Base-by-base conservation (phyloP, 352 stramenopile species). In the Hyaloperonospora arabidopsidis region DNA sequence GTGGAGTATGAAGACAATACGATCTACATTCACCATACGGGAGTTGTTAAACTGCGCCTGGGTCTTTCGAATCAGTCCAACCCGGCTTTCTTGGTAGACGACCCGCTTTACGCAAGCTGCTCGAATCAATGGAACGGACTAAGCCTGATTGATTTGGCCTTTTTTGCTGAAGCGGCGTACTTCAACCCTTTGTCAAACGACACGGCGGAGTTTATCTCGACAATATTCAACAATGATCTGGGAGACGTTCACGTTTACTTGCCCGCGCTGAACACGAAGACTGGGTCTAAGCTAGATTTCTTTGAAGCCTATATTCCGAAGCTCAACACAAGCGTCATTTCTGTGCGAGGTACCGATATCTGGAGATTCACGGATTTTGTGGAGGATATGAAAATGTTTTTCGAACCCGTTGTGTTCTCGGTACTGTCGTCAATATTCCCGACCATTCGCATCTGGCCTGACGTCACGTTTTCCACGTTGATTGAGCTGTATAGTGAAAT, bases 311-410 rank as follows among this genome's bases (percentile, higher is more conserved):
- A 83, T 52, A 88, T 90, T 21, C 76, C 79, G 2, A 63, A 72
- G 11, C 68, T 91, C 12, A 93, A 93, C 62, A 88, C 81, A 25
- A 91, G 80, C 14, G 83, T 93, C 44, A 89, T 93, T 51, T 87
- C 83, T 4, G 86, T 96, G 13, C 76, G 84, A 29, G 87, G 87
- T 17, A 96, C 87, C 1, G 87, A 96, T 46, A 89, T 96, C 13
- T 93, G 85, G 66, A 77, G 87, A 29, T 92, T 95, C 49, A 89
- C 77, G 1, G 87, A 96, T 61, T 93, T 96, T 36, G 79, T 95
- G 18, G 87, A 96, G 55, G 87, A 96, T 52, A 79, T 92, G 49
- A 96, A 95, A 67, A 93, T 95, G 83, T 93, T 89, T 67, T 74
- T 86, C 36, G 87, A 96, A 64, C 87, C 87, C 1, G 83, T 96